Base-by-base conservation (phyloP, 2,329 filamentous ascomycete genomes). In the Aschersonia sp. region DNA sequence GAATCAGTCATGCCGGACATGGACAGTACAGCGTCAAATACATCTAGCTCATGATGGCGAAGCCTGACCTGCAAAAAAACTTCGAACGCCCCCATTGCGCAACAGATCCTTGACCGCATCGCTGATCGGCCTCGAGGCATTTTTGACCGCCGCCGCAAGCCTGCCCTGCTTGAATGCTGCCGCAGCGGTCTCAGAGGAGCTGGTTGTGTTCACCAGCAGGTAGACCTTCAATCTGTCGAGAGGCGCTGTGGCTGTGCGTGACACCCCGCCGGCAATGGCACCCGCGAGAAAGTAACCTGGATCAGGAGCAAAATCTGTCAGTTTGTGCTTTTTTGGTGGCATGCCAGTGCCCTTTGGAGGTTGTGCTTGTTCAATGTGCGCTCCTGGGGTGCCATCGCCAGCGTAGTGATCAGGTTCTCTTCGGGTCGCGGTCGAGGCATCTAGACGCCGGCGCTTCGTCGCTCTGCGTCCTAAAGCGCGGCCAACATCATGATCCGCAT, bases 261-360 rank as follows among this genome's bases (percentile, higher is more conserved):
- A 97, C 59, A 96, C 83, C 64, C 89, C 91, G 64, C 92, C 92
- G 64, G 91, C 89, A 63, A 94, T 74, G 66, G 89, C 92, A 73
- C 92, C 92, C 65, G 92, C 92, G 70, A 94, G 69, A 68, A 97
- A 98, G 71, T 97, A 98, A 77, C 92, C 92, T 94, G 84, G 76
- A 80, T 88, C 78, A 66, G 85, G 86, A 66, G 88, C 73, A 73
- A 84, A 75, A 64, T 73, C 71, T 65, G 77, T 81, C 72, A 82
- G 77, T 71, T 65, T 71, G 62, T 62, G 65, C 64, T 71, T 72
- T 65, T 62, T 67, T 47, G 35, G 45, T 38, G 50, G n/a, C 54
- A 59, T 60, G 55, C 55, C 57, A 55, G 55, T 60, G 59, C 59
- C 59, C 61, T 61, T 60, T 54, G 61, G 60, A 57, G 54, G 55